Base-by-base conservation (phyloP, 192 early-diverging fungal species). In the Podila verticillata region DNA sequence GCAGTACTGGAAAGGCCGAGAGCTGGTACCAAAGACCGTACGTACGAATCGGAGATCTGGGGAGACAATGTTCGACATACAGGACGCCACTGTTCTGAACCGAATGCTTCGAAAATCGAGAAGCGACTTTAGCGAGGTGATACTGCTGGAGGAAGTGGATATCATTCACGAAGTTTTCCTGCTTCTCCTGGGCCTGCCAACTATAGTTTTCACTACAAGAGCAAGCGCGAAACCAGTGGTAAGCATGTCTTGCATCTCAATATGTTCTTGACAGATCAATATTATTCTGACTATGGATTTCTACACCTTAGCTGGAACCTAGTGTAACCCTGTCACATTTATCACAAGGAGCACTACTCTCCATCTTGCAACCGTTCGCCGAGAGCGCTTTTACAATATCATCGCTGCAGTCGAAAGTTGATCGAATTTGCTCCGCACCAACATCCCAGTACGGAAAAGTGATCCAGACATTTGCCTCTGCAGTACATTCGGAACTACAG, bases 91-190 rank as follows among this genome's bases (percentile, higher is more conserved):
- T 0, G 31, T 34, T 5, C 51, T 80, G 24, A 68, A 64, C 22
- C 35, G 65, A 6, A 48, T 39, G 29, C 26, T 62, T 17, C 65
- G 58, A 5, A 31, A 58, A 0, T 66, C 64, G 2, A 54, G 9
- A 10, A 4, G 22, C 1, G 65, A 30, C 6, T 72, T 28, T 61
- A 13, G 31, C 26, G 51, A 62, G 29, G 19, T 70, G 19, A 31
- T n/a, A n/a, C 35, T 68, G 3, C 72, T 80, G 70, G 65, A 80
- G 30, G 77, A 80, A 29, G 34, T 68, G 5, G 77, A 80, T 17
- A 59, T 80, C 5, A 65, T 80, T 0, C 48, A 80, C 54, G 77
- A 80, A 32, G 61, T 80, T 19, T 57, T 80, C 30, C 32, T 80
- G 20, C 17, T 80, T 5, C 66, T 80, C 0, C 70, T 68, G 44